Evolutionary conservation across 345 rosid genomes (phyloP), one percentile per base, ranked within the genome.

Genomic region (Excoecaria agallocha): DNA sequence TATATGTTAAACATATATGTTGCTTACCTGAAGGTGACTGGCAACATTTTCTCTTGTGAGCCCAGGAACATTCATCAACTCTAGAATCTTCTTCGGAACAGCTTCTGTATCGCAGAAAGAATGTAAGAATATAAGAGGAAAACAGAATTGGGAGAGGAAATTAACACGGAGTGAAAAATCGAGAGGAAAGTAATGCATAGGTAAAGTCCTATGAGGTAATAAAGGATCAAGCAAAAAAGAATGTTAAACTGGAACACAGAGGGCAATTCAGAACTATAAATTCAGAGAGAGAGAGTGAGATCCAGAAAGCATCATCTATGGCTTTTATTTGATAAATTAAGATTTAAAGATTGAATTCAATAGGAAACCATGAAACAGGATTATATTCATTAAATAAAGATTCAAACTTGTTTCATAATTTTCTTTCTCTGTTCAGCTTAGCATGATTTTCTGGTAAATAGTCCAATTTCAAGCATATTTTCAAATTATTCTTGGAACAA

Each of bases 1-100:
- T 30, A 70, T 24, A 48, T n/a, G n/a, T n/a, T n/a, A n/a, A n/a
- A n/a, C n/a, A n/a, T n/a, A n/a, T n/a, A n/a, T 45, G 68, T 39
- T 24, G 58, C 71, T 17, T 72, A 80, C 82, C 82, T 80, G 82
- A 68, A 80, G 83, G 77, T 80, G 83, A 65, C 83, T 80, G 11
- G 83, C 83, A 72, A 80, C 83, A 54, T 80, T 80, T 76, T 80
- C 83, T 72, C 83, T 76, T 9, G 83, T 80, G 54, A 80, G 83
- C 17, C 80, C 83, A 61, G 74, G 80, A 58, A 80, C 77, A 76
- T 68, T 80, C 83, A 80, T 80, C 83, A 80, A 55, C 68, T 80
- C 83, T 1, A 80, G 77, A 72, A 80, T 80, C 54, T 80, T 80
- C 74, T 80, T 80, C 0, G 83, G 83, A 48, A 80, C 83, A 62